A percentile compares a stretch with the other conserved stretches of the same genome.
These are phyloP conservation scores for Dioscorea dumetorum DNA, from an alignment of 106 monocot species.

Conservation along the genomic window DNA sequence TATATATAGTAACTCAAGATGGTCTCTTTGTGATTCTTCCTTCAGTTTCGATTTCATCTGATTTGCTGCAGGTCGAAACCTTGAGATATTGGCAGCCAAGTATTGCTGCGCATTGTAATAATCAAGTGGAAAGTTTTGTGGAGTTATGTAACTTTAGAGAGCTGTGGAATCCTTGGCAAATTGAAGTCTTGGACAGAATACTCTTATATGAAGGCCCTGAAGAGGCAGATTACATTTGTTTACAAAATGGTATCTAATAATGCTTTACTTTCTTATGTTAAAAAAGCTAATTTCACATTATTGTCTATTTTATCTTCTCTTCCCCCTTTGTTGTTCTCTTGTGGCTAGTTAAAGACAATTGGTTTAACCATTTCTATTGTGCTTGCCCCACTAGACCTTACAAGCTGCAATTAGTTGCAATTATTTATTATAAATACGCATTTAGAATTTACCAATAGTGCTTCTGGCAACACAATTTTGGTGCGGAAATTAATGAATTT, in stretches of 20 bases:
- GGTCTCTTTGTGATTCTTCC: conserved; percentile 83
- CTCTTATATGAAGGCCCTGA: conserved; percentile 72
- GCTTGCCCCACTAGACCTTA: too few relatives aligned
- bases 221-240: conserved; percentile 60
- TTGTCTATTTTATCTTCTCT: neutral
- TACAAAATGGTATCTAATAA: conserved; percentile 57
- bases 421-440: too few relatives aligned
- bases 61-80: conserved; percentile 15
- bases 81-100: conserved; percentile 39
- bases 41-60: conserved; percentile 47
- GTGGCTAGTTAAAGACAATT: too few relatives aligned
- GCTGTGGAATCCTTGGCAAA: conserved; percentile 54
- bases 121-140: conserved; percentile 17
- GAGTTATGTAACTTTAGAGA: conserved; percentile 17
- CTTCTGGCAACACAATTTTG: too few relatives aligned
- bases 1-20: conserved; percentile 68
- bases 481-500: too few relatives aligned
- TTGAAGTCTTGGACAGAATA: conserved; percentile 72
- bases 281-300: neutral
- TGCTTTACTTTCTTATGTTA: neutral
- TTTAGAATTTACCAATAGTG: too few relatives aligned
- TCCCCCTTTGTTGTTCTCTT: neutral
- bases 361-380: too few relatives aligned
- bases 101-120: conserved; percentile 2
- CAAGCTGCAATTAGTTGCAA: too few relatives aligned